These are phyloP conservation scores for Cyclostephanos tholiformis DNA, from an alignment of 108 stramenopile species.

Conservation along the genomic window DNA sequence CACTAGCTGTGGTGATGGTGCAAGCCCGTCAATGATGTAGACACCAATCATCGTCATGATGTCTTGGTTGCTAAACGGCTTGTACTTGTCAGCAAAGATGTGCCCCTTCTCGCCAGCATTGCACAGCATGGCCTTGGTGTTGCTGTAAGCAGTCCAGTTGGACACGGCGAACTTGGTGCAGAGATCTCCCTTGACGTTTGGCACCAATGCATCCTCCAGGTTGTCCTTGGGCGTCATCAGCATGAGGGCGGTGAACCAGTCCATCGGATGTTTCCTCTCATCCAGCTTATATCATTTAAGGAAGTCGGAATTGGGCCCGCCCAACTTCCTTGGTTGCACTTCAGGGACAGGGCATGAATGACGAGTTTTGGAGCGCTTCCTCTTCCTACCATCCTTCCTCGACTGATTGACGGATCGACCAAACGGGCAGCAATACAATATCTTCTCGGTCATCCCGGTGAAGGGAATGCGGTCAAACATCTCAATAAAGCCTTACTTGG, in stretches of 20 bases:
- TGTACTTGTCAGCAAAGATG: background rate
- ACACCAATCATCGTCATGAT: constrained; percentile 16
- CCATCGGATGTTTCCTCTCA: constrained; percentile 10
- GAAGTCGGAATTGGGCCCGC: constrained; percentile 22
- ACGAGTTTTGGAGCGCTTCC: background rate
- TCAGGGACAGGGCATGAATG: background rate
- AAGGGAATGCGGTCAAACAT: constrained; percentile 9
- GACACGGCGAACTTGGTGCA: background rate
- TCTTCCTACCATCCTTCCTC: background rate
- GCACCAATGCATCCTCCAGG: background rate
- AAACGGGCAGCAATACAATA: background rate
- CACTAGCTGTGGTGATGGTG: background rate
- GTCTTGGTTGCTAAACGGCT: background rate
- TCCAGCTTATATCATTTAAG: constrained; percentile 15
- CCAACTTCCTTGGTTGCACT: background rate
- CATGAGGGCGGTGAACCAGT: constrained; percentile 21
- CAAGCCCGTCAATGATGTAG: constrained; percentile 22
- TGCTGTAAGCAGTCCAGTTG: constrained; percentile 17
- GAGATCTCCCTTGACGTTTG: constrained; percentile 12
- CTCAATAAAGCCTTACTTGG: constrained; percentile 13
- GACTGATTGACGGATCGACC: background rate
- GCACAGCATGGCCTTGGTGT: constrained; percentile 9
- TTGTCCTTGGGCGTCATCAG: constrained; percentile 18
- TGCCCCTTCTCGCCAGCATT: constrained; percentile 10
- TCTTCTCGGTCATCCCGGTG: constrained; percentile 10